These are phyloP conservation scores for Botrytis paeoniae DNA, from an alignment of 2,329 filamentous ascomycete species.

Conservation along the genomic window DNA sequence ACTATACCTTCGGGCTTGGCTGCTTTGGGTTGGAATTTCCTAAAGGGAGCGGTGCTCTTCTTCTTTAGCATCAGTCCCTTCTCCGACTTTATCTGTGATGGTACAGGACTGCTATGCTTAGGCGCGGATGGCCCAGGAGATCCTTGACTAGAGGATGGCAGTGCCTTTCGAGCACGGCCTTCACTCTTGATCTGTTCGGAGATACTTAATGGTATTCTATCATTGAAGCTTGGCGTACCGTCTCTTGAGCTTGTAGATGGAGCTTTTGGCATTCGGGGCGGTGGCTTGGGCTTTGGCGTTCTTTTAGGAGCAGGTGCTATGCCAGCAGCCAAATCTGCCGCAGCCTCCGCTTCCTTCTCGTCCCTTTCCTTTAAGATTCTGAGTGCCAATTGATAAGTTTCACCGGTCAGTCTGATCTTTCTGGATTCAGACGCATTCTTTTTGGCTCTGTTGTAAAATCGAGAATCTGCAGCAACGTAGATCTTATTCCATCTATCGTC, in stretches of 20 bases:
- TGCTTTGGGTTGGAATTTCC: constrained; percentile 25
- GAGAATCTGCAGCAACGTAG: constrained; percentile 37
- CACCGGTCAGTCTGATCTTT: constrained; percentile 29
- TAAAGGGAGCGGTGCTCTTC: constrained; percentile 31
- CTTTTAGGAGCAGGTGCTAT: constrained; percentile 9
- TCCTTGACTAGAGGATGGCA: constrained; percentile 30
- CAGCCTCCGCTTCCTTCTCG: constrained; percentile 28
- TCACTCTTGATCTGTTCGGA: constrained; percentile 37
- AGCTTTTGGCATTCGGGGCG: constrained; percentile 28
- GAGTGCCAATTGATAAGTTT: constrained; percentile 32
- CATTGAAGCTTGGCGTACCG: constrained; percentile 24
- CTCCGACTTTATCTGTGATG: constrained; percentile 15
- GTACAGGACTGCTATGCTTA: constrained; percentile 27
- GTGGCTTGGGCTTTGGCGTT: constrained; percentile 21
- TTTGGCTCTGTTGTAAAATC: constrained; percentile 35
- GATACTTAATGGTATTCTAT: constrained; percentile 30
- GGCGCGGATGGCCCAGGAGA: constrained; percentile 29
- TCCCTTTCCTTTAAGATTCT: constrained; percentile 32
- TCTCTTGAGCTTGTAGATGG: constrained; percentile 29
- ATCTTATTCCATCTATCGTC: constrained; percentile 36
- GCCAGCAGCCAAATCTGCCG: constrained; percentile 13
- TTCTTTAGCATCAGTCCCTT: constrained; percentile 29
- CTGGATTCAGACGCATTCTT: constrained; percentile 32
- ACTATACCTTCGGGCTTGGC: constrained; percentile 28
- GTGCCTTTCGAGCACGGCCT: constrained; percentile 32